Base-by-base conservation (phyloP, 768 basidiomycete species). In the Candolleomyces aberdarensis region DNA sequence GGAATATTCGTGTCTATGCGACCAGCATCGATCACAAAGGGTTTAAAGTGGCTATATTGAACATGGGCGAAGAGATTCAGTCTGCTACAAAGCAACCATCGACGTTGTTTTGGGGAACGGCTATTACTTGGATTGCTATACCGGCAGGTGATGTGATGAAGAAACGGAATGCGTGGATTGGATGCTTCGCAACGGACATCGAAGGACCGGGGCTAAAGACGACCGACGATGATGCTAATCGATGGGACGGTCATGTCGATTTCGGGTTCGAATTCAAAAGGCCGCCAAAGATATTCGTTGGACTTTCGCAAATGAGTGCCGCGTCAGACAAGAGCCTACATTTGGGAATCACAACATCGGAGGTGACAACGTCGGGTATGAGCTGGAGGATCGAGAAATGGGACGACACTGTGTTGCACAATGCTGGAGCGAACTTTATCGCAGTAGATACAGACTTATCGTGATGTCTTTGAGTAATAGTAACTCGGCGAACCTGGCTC, bases 341-440 rank as follows among this genome's bases (percentile, higher is more conserved):
- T 2, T 13, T 58, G 20, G 17, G 10, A 2, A 9, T 41, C 32
- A 15, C 26, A 17, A 51, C 48, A n/a, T 58, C 49, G 3, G 26
- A 41, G 1, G 58, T 58, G 15, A 49, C 58, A 6, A n/a, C 11
- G 19, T 11, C 36, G 3, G 58, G 58, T 8, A 58, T 58, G 58
- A 36, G 51, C 22, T 58, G 58, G 58, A 58, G 36, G 32, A 40
- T 58, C 9, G 39, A 26, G 15, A 50, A 5, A 8, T 58, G 58
- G 58, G 19, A 31, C 19, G 48, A 49, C 20, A 29, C 48, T 6
- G n/a, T 58, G 19, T 13, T 19, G 20, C 11, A 9, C 6, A 36
- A 19, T 31, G 49, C 49, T 15, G 31, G 47, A 15, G 58, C 48
- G 4, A 49, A 26, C n/a, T 58, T 48, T 22, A 10, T 58, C 4